A percentile compares a stretch with the other conserved stretches of the same genome.
Evolutionary conservation across 495 filamentous ascomycete genomes (phyloP).

Genomic region (Trypethelium eluteriae): DNA sequence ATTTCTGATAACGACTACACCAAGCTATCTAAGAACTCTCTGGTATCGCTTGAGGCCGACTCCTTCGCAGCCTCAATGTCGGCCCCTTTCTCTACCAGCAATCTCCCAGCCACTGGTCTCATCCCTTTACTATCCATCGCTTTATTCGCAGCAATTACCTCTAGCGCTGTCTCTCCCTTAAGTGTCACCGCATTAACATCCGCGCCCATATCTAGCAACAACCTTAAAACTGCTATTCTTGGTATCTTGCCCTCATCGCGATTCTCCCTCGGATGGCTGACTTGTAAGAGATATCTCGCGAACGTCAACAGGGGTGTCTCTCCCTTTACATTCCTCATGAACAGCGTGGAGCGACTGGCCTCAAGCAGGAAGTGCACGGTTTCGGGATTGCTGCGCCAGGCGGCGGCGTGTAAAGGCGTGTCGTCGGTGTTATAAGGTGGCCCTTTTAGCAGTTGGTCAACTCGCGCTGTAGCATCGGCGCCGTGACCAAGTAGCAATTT

Average conservation of each 20-base stretch:
- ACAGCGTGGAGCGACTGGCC: not conserved
- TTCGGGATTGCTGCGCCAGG: not conserved
- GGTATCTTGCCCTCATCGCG: not conserved
- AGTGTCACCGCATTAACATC: not conserved
- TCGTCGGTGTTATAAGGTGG: not conserved
- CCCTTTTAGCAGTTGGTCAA: not conserved
- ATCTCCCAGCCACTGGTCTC: not conserved
- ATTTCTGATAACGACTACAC: not conserved
- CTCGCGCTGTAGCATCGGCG: not conserved
- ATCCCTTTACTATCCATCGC: not conserved
- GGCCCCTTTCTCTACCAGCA: not conserved
- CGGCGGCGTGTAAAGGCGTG: not conserved
- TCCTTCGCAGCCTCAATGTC: not conserved
- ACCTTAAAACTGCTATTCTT: not conserved
- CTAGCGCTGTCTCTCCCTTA: not conserved
- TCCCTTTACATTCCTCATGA: not conserved
- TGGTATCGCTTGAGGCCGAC: not conserved
- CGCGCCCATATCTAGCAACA: not conserved
- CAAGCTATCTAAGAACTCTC: not conserved
- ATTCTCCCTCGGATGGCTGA: not conserved
- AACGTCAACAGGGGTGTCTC: not conserved
- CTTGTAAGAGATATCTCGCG: not conserved
- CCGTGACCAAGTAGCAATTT: not conserved
- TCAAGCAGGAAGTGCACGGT: conserved; percentile 3
- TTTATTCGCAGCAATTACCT: not conserved